These are phyloP conservation scores for Podospora australis DNA, from an alignment of 495 filamentous ascomycete species.

Conservation along the genomic window DNA sequence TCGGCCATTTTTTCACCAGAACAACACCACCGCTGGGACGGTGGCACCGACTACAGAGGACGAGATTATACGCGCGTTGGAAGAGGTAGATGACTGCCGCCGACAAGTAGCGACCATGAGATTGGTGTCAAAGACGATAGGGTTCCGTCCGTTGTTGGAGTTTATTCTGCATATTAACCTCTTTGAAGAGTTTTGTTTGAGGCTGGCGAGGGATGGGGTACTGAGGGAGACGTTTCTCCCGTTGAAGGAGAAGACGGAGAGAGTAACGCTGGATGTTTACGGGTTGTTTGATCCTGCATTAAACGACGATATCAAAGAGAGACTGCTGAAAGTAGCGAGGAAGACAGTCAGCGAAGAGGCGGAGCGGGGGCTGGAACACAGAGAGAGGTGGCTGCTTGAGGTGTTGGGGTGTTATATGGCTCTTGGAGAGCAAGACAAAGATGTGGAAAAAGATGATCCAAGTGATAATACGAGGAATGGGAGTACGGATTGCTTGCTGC, in stretches of 20 bases:
- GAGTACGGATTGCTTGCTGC: too few relatives aligned
- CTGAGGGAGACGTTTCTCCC: background rate
- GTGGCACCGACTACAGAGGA: conserved; percentile 13
- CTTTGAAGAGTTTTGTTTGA: conserved; percentile 33
- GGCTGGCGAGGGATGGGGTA: conserved; percentile 24
- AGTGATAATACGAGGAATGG: too few relatives aligned
- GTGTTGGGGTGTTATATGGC: conserved; percentile 27
- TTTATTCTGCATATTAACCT: conserved; percentile 34
- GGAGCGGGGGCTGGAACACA: conserved; percentile 27
- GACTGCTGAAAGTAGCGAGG: conserved; percentile 24
- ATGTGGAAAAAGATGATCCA: too few relatives aligned
- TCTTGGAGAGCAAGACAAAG: too few relatives aligned
- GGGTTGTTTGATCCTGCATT: background rate
- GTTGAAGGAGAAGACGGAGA: background rate
- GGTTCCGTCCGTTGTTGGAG: conserved; percentile 27
- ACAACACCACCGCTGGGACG: conserved; percentile 6
- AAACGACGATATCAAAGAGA: background rate
- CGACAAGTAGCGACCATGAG: conserved; percentile 13
- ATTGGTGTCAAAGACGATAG: conserved; percentile 6
- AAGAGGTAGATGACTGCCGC: conserved; percentile 26
- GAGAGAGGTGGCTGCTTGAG: conserved; percentile 42
- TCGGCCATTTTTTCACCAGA: conserved; percentile 32
- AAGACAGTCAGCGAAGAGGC: conserved; percentile 27
- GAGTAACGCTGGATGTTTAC: background rate
- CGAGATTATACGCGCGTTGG: conserved; percentile 25